Percentiles rank a stretch among this genome's conserved stretches.
Conservation (phyloP, 1,139 yeast genomes). For the Geotrichum phurueaensis region DNA sequence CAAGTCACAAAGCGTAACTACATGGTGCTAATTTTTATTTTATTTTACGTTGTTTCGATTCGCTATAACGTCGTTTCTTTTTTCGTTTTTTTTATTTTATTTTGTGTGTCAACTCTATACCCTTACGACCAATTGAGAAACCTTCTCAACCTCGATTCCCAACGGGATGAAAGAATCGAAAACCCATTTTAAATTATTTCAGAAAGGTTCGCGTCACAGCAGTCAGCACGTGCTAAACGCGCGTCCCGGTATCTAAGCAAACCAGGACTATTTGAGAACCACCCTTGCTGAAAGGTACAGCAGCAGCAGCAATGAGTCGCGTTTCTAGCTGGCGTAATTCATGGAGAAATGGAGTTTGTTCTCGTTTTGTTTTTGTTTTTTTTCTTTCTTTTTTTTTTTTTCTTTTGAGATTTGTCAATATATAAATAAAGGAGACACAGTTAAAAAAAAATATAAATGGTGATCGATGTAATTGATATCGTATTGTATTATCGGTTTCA, state of each 20-base stretch:
- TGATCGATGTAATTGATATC: not conserved
- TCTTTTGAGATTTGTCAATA: not conserved
- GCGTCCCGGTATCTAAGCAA: too few relatives aligned
- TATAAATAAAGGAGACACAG: too few relatives aligned
- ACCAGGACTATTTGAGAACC: too few relatives aligned
- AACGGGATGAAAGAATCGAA: too few relatives aligned
- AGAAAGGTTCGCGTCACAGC: too few relatives aligned
- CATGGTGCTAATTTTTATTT: too few relatives aligned
- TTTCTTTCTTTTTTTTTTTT: too few relatives aligned
- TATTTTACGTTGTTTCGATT: not conserved
- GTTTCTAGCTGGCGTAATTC: not conserved
- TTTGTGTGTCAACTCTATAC: not conserved
- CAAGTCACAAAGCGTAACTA: not conserved
- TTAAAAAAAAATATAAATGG: not conserved
- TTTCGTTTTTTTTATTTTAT: too few relatives aligned
- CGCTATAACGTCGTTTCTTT: not conserved
- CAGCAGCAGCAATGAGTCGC: not conserved
- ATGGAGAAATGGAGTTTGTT: not conserved
- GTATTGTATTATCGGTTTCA: not conserved
- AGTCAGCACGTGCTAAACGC: too few relatives aligned
- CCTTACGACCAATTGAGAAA: not conserved
- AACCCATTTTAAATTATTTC: too few relatives aligned
- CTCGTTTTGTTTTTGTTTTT: too few relatives aligned
- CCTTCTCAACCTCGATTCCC: not conserved
- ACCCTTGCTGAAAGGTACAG: too few relatives aligned